Base-by-base conservation (phyloP, 108 stramenopile species). In the Asterionellopsis glacialis region DNA sequence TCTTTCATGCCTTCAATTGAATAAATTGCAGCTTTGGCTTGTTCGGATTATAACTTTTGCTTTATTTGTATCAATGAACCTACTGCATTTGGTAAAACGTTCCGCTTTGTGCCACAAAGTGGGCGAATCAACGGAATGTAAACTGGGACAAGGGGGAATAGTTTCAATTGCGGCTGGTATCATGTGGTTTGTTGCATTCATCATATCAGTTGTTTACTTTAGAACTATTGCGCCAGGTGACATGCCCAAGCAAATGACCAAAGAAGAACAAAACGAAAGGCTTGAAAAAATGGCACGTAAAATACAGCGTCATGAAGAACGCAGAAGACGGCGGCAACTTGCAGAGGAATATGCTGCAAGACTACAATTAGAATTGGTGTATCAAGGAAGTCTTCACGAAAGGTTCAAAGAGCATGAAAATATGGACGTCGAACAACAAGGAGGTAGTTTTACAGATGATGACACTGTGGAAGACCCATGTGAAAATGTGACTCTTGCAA, bases 121-220 rank as follows among this genome's bases (percentile, higher is more conserved):
- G 18, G 45, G 53, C 27, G 51, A 69, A 26, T 22, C 42, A n/a
- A 75, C 68, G 0, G 47, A 59, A 28, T 75, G 74, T 44, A 63
- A 58, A 5, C 39, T 75, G 45, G 68, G 65, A 55, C 68, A 75
- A 55, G 74, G 74, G n/a, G 74, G 74, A 19, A 40, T 75, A 45
- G 68, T 75, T 27, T 42, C 55, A 0, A 60, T 68, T 38, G 67
- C 74, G 4, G 61, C 60, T 12, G 25, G 53, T 27, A 59, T 75
- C 41, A 39, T 75, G 13, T 75, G 74, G 74, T 45, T 38, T 28
- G 74, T 69, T 11, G 64, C 74, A 23, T 64, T 60, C 52, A 50
- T 75, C 47, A 65, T 75, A 41, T 59, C 59, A 26, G 57, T 63
- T 25, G 51, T 69, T 5, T 75, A 74, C 62, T 67, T 74, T 41